Percentiles rank a stretch among this genome's conserved stretches.
phyloP scores from a whole-genome alignment of 1,284 basidiomycete genomes.

The Ganoderma meredithae region DNA sequence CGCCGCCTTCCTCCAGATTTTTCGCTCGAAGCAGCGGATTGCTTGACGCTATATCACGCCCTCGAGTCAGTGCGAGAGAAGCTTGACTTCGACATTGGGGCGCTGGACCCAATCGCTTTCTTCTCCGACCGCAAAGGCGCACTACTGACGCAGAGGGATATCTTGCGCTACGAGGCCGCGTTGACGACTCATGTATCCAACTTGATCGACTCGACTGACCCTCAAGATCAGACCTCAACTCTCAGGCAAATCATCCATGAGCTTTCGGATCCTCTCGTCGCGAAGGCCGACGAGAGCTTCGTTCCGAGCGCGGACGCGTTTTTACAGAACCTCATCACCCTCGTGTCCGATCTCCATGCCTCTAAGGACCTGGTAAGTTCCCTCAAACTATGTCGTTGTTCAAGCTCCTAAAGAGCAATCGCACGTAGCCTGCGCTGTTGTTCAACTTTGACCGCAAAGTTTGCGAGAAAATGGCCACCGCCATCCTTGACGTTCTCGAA shows the following conservation, averaged over 20 bases:
- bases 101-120: conserved; percentile 54
- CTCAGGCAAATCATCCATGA: conserved; percentile 49
- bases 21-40: conserved; percentile 65
- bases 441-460: conserved; percentile 69
- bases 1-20: conserved; percentile 62
- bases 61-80: conserved; percentile 40
- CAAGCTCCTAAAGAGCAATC: not conserved
- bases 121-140: conserved; percentile 44
- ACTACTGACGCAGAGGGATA: conserved; percentile 63
- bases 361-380: conserved; percentile 57
- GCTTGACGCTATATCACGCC: conserved; percentile 57
- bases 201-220: conserved; percentile 49
- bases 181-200: conserved; percentile 54
- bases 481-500: conserved; percentile 48
- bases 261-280: conserved; percentile 50
- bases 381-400: too few relatives aligned
- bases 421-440: conserved; percentile 60
- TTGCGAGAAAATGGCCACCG: conserved; percentile 61
- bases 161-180: conserved; percentile 61
- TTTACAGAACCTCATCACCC: conserved; percentile 51
- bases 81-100: conserved; percentile 40
- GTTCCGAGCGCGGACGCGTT: conserved; percentile 44
- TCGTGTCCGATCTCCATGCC: conserved; percentile 63
- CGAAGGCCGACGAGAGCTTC: conserved; percentile 39
- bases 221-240: conserved; percentile 44